Evolutionary conservation across 2,329 filamentous ascomycete species (phyloP).

Genomic region (Corynespora cassiicola): DNA sequence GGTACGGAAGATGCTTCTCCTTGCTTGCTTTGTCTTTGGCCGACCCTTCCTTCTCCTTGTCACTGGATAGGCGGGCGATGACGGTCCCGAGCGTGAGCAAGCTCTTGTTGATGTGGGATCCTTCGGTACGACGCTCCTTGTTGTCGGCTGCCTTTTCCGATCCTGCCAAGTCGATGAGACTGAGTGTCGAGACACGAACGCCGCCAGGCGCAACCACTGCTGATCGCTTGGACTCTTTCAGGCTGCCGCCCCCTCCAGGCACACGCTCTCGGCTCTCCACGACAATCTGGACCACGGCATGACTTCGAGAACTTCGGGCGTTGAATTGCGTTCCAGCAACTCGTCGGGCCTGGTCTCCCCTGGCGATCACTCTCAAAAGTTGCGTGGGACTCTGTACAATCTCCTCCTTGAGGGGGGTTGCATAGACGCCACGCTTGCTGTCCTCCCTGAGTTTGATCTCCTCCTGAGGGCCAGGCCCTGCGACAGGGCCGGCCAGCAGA

Average conservation of each 20-base stretch:
- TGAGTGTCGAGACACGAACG: slow-evolving; percentile 92
- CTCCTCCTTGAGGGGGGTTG: slow-evolving; percentile 94
- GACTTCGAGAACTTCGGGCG: slow-evolving; percentile 92
- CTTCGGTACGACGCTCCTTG: slow-evolving; percentile 92
- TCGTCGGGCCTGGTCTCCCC: slow-evolving; percentile 87
- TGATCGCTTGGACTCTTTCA: slow-evolving; percentile 50
- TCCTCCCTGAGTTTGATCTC: slow-evolving; percentile 98
- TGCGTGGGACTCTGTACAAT: slow-evolving; percentile 98
- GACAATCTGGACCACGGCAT: slow-evolving; percentile 97
- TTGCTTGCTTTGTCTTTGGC: slow-evolving; percentile 78
- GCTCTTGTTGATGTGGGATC: slow-evolving; percentile 98
- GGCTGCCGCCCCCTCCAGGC: slow-evolving; percentile 56
- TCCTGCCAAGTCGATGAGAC: slow-evolving; percentile 93
- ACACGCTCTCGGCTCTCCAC: slow-evolving; percentile 93
- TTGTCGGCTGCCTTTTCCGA: slow-evolving; percentile 95
- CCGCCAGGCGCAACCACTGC: slow-evolving; percentile 73
- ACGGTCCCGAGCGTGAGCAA: slow-evolving; percentile 93
- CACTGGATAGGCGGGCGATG: slow-evolving; percentile 88
- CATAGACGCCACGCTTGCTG: slow-evolving; percentile 94
- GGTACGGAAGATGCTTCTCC: slow-evolving; percentile 93
- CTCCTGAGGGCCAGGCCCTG: slow-evolving; percentile 69
- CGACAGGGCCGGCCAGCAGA: slow-evolving; percentile 76
- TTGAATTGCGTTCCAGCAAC: slow-evolving; percentile 98
- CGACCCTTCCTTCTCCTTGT: slow-evolving; percentile 75
- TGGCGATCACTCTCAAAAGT: slow-evolving; percentile 89